These are phyloP conservation scores for Fraxinus greggii DNA, from an alignment of 305 asterid genomes.

Conservation along the genomic window DNA sequence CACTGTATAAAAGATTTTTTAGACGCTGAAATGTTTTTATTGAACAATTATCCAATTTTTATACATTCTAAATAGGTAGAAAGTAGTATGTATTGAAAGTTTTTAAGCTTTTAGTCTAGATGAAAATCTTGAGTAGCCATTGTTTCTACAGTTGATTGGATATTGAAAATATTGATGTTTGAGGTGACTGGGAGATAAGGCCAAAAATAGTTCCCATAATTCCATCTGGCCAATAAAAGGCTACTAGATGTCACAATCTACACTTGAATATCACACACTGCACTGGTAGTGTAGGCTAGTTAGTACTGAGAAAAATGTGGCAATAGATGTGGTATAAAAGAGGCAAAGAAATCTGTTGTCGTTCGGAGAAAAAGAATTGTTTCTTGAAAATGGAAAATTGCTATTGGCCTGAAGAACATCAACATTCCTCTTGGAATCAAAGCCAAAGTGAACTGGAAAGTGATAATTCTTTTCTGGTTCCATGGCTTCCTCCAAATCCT, in stretches of 20 bases:
- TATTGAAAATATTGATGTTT: constrained; percentile 20
- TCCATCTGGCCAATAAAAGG: constrained; percentile 45
- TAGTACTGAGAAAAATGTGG: constrained; percentile 3
- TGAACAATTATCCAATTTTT: neutral
- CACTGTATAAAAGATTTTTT: neutral
- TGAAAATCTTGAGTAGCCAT: neutral
- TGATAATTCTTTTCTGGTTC: constrained; percentile 18
- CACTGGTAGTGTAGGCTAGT: neutral
- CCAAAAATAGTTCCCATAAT: constrained; percentile 49
- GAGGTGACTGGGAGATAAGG: constrained; percentile 51
- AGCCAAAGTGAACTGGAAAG: constrained; percentile 10
- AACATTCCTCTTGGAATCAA: constrained; percentile 7
- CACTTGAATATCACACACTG: constrained; percentile 41
- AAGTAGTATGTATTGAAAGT: neutral
- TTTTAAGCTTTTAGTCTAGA: neutral
- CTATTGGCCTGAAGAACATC: constrained; percentile 29
- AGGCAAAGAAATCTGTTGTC: constrained; percentile 3
- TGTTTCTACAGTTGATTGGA: constrained; percentile 14
- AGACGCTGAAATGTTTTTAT: neutral
- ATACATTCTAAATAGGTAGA: neutral
- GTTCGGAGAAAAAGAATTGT: constrained; percentile 4
- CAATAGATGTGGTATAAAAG: constrained; percentile 22
- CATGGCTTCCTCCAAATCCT: constrained; percentile 22
- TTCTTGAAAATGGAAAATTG: constrained; percentile 44
- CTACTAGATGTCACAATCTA: constrained; percentile 40